Evolutionary conservation across 257 asterid species (phyloP).

Genomic region (Primulina tabacum): DNA sequence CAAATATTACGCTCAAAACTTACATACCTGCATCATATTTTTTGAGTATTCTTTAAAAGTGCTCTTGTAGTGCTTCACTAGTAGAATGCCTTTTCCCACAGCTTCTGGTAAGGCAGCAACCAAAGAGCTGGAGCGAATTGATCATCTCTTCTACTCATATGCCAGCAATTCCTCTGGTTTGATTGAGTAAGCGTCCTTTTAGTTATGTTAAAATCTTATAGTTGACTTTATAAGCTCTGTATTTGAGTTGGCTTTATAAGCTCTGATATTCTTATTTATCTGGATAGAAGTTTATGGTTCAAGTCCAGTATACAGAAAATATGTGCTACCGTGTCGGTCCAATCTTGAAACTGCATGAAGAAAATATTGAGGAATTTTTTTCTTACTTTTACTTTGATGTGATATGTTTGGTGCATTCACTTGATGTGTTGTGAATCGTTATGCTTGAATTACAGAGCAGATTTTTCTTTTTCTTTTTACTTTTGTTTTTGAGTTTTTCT

Average conservation of each 20-base stretch:
- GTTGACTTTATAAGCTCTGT: background rate
- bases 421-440: background rate
- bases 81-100: slow-evolving; percentile 30
- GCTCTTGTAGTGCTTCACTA: slow-evolving; percentile 7
- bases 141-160: slow-evolving; percentile 57
- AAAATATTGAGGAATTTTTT: background rate
- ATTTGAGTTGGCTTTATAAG: background rate
- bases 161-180: slow-evolving; percentile 41
- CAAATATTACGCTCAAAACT: background rate
- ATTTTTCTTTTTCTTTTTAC: background rate
- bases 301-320: background rate
- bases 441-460: background rate
- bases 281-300: slow-evolving; percentile 2
- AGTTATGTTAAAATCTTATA: slow-evolving; percentile 3
- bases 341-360: slow-evolving; percentile 1
- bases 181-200: slow-evolving; percentile 64
- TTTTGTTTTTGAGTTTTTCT: slow-evolving; percentile 6
- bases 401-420: background rate
- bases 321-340: background rate
- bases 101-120: slow-evolving; percentile 64
- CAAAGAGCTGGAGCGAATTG: slow-evolving; percentile 55
- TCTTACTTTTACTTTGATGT: background rate
- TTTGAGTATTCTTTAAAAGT: background rate
- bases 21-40: background rate
- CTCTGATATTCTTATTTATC: background rate